Conservation (phyloP, 495 filamentous ascomycete genomes). For the Chaetomidium leptoderma region DNA sequence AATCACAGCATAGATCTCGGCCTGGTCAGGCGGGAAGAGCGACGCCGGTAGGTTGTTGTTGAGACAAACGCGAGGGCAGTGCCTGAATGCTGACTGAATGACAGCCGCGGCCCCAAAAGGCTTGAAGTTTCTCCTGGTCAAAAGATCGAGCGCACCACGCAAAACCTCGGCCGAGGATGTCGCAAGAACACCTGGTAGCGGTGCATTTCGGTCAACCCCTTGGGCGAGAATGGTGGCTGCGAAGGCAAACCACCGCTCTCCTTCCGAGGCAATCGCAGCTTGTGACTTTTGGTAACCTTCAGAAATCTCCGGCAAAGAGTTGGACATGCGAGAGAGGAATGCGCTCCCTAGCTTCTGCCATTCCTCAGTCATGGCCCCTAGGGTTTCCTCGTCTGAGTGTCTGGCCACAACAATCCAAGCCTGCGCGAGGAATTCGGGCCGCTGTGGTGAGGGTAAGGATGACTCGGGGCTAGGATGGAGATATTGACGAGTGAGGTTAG, state of each 20-base stretch:
- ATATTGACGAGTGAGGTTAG: constrained; percentile 39
- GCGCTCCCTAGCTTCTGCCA: constrained; percentile 54
- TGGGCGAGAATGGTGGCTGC: constrained; percentile 40
- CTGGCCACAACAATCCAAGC: constrained; percentile 27
- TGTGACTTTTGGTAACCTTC: constrained; percentile 70
- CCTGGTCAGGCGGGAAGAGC: constrained; percentile 22
- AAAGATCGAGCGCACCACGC: constrained; percentile 29
- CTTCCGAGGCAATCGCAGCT: constrained; percentile 55
- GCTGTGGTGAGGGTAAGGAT: constrained; percentile 31
- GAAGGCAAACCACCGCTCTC: constrained; percentile 59
- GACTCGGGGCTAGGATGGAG: constrained; percentile 37
- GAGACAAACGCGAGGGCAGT: constrained; percentile 27
- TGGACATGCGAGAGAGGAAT: constrained; percentile 58
- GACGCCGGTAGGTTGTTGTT: constrained; percentile 9
- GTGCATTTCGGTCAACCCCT: background rate
- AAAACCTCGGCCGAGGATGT: constrained; percentile 29
- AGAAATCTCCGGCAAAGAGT: constrained; percentile 72
- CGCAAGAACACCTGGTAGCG: constrained; percentile 13
- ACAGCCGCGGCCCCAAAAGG: constrained; percentile 73
- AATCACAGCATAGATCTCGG: constrained; percentile 21
- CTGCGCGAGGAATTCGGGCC: constrained; percentile 30
- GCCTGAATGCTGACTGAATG: constrained; percentile 44
- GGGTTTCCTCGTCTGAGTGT: constrained; percentile 25
- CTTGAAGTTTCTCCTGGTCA: constrained; percentile 64
- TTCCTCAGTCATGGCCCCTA: constrained; percentile 19